Conservation (phyloP, 2,329 filamentous ascomycete species). For the Zymoseptoria brevis region DNA sequence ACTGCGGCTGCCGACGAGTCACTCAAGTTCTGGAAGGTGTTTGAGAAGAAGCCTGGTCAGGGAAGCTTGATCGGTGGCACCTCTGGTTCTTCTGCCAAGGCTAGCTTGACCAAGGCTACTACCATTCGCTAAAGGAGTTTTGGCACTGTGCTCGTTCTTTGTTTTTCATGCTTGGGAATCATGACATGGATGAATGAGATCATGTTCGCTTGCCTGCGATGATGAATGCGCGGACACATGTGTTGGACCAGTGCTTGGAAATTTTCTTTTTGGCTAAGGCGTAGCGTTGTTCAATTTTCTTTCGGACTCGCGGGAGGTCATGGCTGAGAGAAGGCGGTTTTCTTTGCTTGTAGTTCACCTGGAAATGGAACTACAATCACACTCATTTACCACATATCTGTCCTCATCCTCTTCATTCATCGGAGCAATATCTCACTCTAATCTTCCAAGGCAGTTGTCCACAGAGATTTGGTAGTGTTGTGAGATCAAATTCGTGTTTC, state of each 20-base stretch:
- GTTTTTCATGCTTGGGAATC: not conserved
- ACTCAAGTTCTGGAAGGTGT: slow-evolving; percentile 99
- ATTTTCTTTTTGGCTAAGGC: not conserved
- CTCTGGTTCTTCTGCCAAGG: slow-evolving; percentile 59
- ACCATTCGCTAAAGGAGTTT: slow-evolving; percentile 42
- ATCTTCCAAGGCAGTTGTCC: too few relatives aligned
- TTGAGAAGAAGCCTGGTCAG: slow-evolving; percentile 90
- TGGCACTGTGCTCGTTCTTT: not conserved
- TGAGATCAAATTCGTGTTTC: too few relatives aligned
- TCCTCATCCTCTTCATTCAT: not conserved
- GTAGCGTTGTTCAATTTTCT: not conserved
- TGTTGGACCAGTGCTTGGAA: not conserved
- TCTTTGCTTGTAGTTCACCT: not conserved
- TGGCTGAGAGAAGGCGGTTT: not conserved
- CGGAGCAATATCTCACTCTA: not conserved
- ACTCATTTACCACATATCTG: not conserved
- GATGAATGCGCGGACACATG: not conserved
- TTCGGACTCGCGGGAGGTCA: not conserved
- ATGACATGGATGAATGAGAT: not conserved
- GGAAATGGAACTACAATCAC: not conserved
- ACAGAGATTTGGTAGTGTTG: too few relatives aligned
- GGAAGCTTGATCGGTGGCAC: slow-evolving; percentile 57
- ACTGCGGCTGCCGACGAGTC: slow-evolving; percentile 94
- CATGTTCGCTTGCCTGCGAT: not conserved
- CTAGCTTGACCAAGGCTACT: slow-evolving; percentile 88